Conservation (phyloP, 208 protist species). For the Tritrichomonas foetus region DNA sequence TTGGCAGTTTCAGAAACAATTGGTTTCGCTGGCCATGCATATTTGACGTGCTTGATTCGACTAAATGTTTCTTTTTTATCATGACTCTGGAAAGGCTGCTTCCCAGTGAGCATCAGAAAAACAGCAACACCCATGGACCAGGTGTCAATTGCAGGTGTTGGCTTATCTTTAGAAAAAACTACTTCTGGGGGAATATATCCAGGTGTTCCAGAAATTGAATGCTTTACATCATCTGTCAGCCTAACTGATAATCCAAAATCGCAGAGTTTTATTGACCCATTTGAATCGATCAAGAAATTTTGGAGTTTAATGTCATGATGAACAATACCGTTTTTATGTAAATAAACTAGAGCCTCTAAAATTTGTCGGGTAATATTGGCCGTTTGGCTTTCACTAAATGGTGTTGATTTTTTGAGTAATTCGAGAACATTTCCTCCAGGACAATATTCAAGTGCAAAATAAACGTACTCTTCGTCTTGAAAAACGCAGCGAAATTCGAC, state of each 20-base stretch:
- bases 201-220: conserved; percentile 55
- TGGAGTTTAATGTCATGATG: conserved; percentile 69
- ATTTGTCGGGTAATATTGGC: background rate
- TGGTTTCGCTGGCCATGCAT: background rate
- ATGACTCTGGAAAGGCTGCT: background rate
- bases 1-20: background rate
- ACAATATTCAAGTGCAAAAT: conserved; percentile 96
- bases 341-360: background rate
- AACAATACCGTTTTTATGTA: background rate
- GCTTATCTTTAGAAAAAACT: conserved; percentile 46
- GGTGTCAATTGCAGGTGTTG: conserved; percentile 83
- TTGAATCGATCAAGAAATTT: conserved; percentile 90
- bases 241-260: conserved; percentile 59
- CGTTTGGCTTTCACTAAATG: conserved; percentile 34
- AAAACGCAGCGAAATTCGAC: conserved; percentile 92
- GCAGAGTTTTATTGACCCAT: background rate
- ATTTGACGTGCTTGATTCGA: background rate
- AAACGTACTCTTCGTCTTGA: conserved; percentile 88
- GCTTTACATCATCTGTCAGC: conserved; percentile 76
- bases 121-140: background rate
- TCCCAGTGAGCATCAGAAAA: background rate
- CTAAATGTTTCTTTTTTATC: background rate
- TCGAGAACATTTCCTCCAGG: conserved; percentile 81
- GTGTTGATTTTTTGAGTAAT: conserved; percentile 73
- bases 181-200: conserved; percentile 46